A percentile compares a stretch with the other conserved stretches of the same genome.
phyloP scores from a whole-genome alignment of 1,284 basidiomycete species.

The Uromyces viciae-fabae region DNA sequence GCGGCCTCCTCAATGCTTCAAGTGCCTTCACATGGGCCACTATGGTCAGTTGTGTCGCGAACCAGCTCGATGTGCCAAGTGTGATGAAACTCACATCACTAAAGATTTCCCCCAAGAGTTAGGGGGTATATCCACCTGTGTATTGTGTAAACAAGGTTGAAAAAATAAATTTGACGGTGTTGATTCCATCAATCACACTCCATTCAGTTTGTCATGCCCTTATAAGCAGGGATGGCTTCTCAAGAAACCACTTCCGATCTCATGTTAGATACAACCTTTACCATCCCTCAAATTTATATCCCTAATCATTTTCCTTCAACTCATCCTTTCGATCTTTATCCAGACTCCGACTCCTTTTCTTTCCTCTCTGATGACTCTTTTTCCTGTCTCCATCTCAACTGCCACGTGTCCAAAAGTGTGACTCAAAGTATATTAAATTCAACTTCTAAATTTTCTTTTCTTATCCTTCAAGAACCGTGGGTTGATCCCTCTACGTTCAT shows the following conservation, averaged over 20 bases:
- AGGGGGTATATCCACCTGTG: background rate
- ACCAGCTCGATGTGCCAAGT: background rate
- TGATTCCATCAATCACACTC: background rate
- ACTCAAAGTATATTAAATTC: background rate
- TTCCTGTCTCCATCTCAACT: conserved; percentile 28
- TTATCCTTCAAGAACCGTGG: conserved; percentile 21
- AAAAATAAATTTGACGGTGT: background rate
- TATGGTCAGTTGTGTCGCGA: background rate
- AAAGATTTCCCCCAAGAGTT: conserved; percentile 1
- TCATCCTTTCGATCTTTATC: background rate
- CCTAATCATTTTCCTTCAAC: background rate
- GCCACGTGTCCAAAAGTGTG: background rate
- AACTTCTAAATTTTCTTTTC: background rate
- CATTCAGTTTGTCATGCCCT: background rate
- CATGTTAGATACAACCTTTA: background rate
- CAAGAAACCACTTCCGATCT: background rate
- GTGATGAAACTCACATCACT: background rate
- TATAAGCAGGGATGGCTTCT: background rate
- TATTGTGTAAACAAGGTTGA: background rate
- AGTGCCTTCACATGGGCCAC: conserved; percentile 8
- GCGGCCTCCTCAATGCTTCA: background rate
- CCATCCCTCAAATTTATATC: background rate
- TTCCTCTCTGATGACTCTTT: background rate
- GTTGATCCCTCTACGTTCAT: background rate
- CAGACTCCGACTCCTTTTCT: background rate